Conservation (phyloP, 2,329 filamentous ascomycete genomes). For the Clonostachys rhizophaga region DNA sequence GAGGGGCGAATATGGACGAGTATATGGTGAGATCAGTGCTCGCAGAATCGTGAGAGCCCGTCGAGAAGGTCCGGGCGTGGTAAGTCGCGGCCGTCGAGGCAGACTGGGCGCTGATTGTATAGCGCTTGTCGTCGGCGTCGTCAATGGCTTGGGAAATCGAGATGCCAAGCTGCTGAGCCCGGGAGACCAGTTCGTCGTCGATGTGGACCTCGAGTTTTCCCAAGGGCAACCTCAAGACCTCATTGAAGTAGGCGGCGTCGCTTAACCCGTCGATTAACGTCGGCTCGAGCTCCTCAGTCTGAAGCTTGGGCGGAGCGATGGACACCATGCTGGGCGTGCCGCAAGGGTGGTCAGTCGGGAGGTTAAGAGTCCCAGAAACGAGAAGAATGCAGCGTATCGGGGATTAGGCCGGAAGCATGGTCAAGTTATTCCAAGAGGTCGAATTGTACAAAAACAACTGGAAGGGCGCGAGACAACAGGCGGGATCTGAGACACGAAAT, state of each 20-base stretch:
- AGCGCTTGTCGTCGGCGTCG: constrained; percentile 21
- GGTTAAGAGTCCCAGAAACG: not conserved
- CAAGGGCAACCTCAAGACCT: constrained; percentile 28
- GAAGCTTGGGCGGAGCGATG: not conserved
- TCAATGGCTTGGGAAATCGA: constrained; percentile 13
- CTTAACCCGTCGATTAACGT: too few relatives aligned
- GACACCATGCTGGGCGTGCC: not conserved
- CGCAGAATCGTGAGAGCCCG: constrained; percentile 32
- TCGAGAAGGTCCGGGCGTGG: constrained; percentile 39
- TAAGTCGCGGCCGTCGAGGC: constrained; percentile 30
- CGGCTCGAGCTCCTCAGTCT: constrained; percentile 20
- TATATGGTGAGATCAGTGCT: constrained; percentile 34
- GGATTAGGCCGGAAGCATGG: too few relatives aligned
- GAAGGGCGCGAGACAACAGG: too few relatives aligned
- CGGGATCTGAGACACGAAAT: not conserved
- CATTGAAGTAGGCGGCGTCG: constrained; percentile 28
- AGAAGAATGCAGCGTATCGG: not conserved
- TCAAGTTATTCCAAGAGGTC: too few relatives aligned
- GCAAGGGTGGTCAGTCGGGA: not conserved
- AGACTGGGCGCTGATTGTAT: constrained; percentile 34
- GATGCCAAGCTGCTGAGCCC: constrained; percentile 28
- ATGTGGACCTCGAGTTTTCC: constrained; percentile 29
- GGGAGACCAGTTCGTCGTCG: constrained; percentile 27
- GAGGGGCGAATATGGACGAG: constrained; percentile 29
- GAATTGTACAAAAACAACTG: too few relatives aligned